Evolutionary conservation across 2,329 filamentous ascomycete genomes (phyloP), one percentile per base, ranked within the genome.

Genomic region (Trichoderma sp.): DNA sequence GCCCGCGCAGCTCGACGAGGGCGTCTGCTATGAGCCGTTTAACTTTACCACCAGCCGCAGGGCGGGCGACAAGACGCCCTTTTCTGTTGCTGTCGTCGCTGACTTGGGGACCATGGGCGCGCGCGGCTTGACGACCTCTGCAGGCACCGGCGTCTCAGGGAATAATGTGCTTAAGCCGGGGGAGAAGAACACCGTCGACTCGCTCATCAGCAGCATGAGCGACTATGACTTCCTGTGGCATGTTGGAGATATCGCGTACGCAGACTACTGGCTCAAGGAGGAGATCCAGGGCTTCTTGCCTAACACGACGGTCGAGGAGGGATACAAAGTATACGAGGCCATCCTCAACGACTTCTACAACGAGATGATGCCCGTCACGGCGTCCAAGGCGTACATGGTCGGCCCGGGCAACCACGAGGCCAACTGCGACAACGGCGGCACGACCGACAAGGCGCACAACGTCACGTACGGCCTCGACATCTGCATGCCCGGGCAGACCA

Each of bases 241-340:
- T 21, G 60, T 63, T 2, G 60, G 60, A 39, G 60, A 63, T 26
- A 47, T 63, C 30, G 60, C 60, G 4, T 63, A 63, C 14, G 60
- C 60, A 26, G 60, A 63, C 28, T 63, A 63, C 26, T 63, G 60
- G 60, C 12, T 63, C 26, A 63, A 63, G 60, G 60, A 63, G 50
- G 60, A 63, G 50, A 63, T 63, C 44, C 60, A 63, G 60, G 60
- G 60, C 15, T 63, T 55, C 44, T 26, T 63, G 39, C 60, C 60
- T 14, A 63, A 63, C 19, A 63, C 60, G 26, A 63, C 60, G 15
- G 26, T 63, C 1, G 60, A 63, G 28, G 60, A 63, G 39, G 60
- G 60, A 26, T 63, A 63, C 41, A 63, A 45, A 26, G 50, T 63
- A 15, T 63, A 63, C 3, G 60, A 63, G 39, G 52, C 60, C 3